Evolutionary conservation across 129 eudicot species (phyloP).

Genomic region (Scalesia atractyloides): DNA sequence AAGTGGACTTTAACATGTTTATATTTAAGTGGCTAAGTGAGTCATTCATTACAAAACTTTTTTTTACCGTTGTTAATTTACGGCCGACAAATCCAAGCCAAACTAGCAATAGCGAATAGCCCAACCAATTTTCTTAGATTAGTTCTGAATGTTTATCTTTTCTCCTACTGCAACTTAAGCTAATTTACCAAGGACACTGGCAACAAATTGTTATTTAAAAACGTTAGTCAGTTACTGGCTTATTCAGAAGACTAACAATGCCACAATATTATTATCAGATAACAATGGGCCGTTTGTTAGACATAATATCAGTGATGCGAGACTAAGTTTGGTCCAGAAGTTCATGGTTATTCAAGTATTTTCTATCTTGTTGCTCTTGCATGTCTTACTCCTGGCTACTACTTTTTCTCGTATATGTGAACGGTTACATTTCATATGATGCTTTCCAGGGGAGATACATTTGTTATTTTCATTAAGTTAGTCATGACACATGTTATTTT

Average conservation of each 20-base stretch:
- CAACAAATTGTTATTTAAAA: neutral
- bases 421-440: neutral
- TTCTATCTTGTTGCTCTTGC: constrained; percentile 4
- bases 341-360: neutral
- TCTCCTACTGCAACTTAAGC: neutral
- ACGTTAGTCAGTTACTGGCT: neutral
- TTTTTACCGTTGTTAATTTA: neutral
- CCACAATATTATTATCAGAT: neutral
- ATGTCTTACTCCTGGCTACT: neutral
- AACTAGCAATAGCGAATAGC: neutral
- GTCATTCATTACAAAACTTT: neutral
- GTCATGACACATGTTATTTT: neutral
- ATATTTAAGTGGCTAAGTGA: constrained; percentile 11
- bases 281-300: neutral
- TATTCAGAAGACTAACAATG: neutral
- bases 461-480: neutral
- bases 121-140: neutral
- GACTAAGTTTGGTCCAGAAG: constrained; percentile 3
- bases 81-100: constrained; percentile 5
- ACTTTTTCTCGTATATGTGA: neutral
- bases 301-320: neutral
- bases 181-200: constrained; percentile 6
- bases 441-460: neutral
- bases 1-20: neutral
- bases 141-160: neutral